Conservation (phyloP, 257 asterid genomes). For the Linaria vulgaris region DNA sequence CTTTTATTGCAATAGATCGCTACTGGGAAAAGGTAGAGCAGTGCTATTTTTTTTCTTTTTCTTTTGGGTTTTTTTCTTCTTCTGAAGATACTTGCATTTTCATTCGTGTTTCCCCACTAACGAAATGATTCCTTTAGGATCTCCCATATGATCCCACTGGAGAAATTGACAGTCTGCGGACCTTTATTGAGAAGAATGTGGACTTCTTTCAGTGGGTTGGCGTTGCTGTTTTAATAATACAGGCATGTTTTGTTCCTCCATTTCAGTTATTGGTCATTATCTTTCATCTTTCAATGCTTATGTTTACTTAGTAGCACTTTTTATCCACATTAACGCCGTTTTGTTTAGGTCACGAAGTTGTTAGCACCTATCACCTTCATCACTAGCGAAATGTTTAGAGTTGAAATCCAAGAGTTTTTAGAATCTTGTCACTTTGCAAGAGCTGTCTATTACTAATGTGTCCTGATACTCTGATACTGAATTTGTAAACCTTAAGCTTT, state of each 20-base stretch:
- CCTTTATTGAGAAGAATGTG: slow-evolving; percentile 52
- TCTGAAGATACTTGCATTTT: slow-evolving; percentile 14
- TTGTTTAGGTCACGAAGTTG: too few species aligned
- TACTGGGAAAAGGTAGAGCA: slow-evolving; percentile 71
- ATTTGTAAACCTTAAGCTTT: too few species aligned
- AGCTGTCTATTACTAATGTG: too few species aligned
- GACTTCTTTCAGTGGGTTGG: slow-evolving; percentile 74
- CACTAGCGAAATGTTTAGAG: too few species aligned
- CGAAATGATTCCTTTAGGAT: slow-evolving; percentile 44
- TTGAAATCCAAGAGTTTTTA: too few species aligned
- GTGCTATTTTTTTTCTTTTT: slow-evolving; percentile 11
- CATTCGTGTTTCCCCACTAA: slow-evolving; percentile 22
- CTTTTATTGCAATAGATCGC: slow-evolving; percentile 69
- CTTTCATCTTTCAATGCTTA: not conserved
- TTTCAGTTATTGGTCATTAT: slow-evolving; percentile 21
- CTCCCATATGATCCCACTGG: slow-evolving; percentile 87
- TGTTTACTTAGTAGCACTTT: not conserved
- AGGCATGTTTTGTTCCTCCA: slow-evolving; percentile 53
- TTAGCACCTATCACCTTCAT: too few species aligned
- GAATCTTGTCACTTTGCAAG: too few species aligned
- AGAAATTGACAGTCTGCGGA: slow-evolving; percentile 55
- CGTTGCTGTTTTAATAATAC: slow-evolving; percentile 53
- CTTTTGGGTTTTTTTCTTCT: not conserved
- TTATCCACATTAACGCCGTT: not conserved
- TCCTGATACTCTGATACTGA: too few species aligned